Evolutionary conservation across 495 filamentous ascomycete genomes (phyloP), one percentile per base, ranked within the genome.

Genomic region (Oleoguttula mirabilis): DNA sequence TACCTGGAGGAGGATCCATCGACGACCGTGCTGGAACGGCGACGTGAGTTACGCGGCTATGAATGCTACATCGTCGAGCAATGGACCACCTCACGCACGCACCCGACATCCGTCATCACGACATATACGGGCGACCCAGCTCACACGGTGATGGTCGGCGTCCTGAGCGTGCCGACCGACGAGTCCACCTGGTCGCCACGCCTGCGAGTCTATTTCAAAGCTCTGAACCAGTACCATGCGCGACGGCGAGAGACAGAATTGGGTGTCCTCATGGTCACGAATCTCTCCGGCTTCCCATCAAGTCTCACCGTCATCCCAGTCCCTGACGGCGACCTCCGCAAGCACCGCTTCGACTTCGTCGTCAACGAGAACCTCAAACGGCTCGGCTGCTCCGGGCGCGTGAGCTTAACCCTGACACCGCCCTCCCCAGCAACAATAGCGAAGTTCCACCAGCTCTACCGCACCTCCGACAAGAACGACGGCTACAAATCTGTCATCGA

Each of bases 21-120:
- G 0, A 84, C 84, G 2, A 72, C 68, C 3, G 78, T 94, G 11
- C 69, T 94, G 10, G 71, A 84, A 45, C 79, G 82, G 21, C 73
- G 75, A 34, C 62, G 65, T 35, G 63, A 67, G 22, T 71, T 98
- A 16, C 60, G 76, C 35, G 92, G 92, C 44, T 96, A 95, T 58
- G 88, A 95, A 57, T 65, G 88, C 36, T 96, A 96, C 63, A 62
- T 96, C 25, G 87, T 98, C 43, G 90, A 96, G 60, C 90, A 98
- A 73, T 98, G 90, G 92, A 85, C 84, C 10, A 94, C 86, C 59
- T 94, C 88, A 6, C 76, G 90, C 41, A 69, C 75, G 22, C 82
- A 94, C 51, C 90, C 88, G 5, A 94, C 88, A 20, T 84, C 90
- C 48, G 75, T 93, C 21, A 94, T 98, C 46, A 80, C 81, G 16